phyloP scores from a whole-genome alignment of 2,329 filamentous ascomycete species.

The Stemphylium lycopersici region DNA sequence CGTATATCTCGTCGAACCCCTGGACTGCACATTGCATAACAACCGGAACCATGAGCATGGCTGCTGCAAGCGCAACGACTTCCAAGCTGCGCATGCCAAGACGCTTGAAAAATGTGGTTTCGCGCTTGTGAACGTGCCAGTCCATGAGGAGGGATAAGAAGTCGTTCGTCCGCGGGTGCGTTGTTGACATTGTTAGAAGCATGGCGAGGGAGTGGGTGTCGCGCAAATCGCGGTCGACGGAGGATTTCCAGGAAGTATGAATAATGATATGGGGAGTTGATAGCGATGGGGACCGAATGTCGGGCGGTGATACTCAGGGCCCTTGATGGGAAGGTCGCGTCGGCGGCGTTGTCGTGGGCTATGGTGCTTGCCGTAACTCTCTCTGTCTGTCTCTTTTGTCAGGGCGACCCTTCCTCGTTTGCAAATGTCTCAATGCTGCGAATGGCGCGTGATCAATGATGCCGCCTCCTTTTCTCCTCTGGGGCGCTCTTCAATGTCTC shows the following conservation, averaged over 20 bases:
- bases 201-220: not conserved
- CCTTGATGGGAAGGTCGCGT: not conserved
- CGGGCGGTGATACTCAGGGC: not conserved
- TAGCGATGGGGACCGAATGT: not conserved
- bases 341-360: not conserved
- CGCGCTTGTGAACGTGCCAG: conserved; percentile 11
- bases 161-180: not conserved
- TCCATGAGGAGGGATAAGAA: conserved; percentile 1
- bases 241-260: not conserved
- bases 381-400: too few relatives aligned
- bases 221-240: not conserved
- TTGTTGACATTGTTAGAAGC: conserved; percentile 17
- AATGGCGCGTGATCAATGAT: not conserved
- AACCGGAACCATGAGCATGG: conserved; percentile 22
- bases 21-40: conserved; percentile 22
- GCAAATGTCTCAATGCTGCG: not conserved
- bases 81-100: conserved; percentile 19
- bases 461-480: not conserved
- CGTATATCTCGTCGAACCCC: conserved; percentile 20
- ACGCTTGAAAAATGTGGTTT: conserved; percentile 5
- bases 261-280: not conserved
- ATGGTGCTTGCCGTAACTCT: not conserved
- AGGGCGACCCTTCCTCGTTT: conserved; percentile 2
- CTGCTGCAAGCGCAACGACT: conserved; percentile 11
- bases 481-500: not conserved